Evolutionary conservation across 176 grass and related monocot species (phyloP).

Genomic region (Coix lacrymajobi): DNA sequence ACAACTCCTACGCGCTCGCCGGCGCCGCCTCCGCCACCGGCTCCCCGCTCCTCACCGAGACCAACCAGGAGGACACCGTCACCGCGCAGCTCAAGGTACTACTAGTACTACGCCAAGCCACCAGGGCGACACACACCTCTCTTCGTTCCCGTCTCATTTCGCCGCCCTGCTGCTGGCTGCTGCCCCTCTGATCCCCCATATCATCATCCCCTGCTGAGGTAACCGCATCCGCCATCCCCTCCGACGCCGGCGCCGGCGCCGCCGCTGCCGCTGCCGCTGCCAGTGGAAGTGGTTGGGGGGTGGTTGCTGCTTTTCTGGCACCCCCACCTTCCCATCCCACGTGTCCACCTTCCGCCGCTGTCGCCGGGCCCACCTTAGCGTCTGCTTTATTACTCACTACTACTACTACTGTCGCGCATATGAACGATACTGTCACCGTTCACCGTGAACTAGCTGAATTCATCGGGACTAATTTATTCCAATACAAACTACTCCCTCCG

Average conservation of each 20-base stretch:
- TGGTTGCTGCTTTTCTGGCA: background rate
- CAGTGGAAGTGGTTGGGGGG: background rate
- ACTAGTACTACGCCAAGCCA: too few relatives aligned
- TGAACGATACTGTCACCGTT: too few relatives aligned
- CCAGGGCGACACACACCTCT: too few relatives aligned
- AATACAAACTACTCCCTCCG: too few relatives aligned
- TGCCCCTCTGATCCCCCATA: too few relatives aligned
- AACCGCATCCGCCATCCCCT: background rate
- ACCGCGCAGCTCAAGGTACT: conserved; percentile 79
- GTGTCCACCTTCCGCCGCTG: background rate
- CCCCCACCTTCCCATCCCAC: background rate
- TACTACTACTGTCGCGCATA: too few relatives aligned
- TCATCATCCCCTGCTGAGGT: too few relatives aligned
- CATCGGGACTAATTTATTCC: too few relatives aligned
- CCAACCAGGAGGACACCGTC: conserved; percentile 84
- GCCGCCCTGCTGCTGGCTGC: too few relatives aligned
- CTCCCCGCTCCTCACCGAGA: background rate
- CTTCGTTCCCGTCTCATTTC: too few relatives aligned
- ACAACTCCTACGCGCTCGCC: conserved; percentile 75
- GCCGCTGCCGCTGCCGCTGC: background rate
- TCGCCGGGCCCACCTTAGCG: background rate
- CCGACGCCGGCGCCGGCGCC: background rate
- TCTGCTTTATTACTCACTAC: too few relatives aligned
- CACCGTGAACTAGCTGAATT: too few relatives aligned
- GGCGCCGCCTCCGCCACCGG: conserved; percentile 53